These are phyloP conservation scores for Petasospora fabianii DNA, from an alignment of 1,139 yeast genomes.

Conservation along the genomic window DNA sequence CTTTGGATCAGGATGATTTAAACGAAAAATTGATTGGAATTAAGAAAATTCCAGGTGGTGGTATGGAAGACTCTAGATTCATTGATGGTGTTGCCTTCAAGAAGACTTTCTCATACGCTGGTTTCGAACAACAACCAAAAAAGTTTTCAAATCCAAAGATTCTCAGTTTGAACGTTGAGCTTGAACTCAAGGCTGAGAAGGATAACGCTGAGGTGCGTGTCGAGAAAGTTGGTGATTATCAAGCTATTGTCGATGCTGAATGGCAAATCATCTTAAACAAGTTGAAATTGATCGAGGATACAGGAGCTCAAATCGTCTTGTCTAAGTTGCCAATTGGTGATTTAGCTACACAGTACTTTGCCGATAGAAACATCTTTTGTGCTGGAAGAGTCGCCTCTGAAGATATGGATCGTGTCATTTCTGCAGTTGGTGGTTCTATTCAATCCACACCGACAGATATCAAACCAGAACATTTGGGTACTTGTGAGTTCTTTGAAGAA, in stretches of 20 bases:
- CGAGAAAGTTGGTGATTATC: constrained; percentile 90
- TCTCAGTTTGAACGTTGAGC: constrained; percentile 81
- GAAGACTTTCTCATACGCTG: constrained; percentile 95
- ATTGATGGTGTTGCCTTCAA: constrained; percentile 96
- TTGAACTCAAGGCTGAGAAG: constrained; percentile 95
- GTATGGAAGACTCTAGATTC: constrained; percentile 87
- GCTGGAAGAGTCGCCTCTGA: constrained; percentile 92
- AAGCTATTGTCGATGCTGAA: constrained; percentile 96
- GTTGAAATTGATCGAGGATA: constrained; percentile 71
- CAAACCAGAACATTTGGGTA: constrained; percentile 68
- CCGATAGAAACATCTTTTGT: constrained; percentile 93
- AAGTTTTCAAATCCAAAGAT: constrained; percentile 75
- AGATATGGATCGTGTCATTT: constrained; percentile 88
- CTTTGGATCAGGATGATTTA: constrained; percentile 78
- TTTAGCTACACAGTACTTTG: constrained; percentile 95
- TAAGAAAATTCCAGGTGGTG: constrained; percentile 94
- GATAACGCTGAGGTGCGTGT: constrained; percentile 99
- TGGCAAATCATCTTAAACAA: constrained; percentile 92
- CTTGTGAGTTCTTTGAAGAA: constrained; percentile 85
- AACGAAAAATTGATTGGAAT: constrained; percentile 92
- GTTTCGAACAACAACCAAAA: constrained; percentile 98
- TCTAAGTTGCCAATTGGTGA: constrained; percentile 97
- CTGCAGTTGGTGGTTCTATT: constrained; percentile 91
- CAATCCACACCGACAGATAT: constrained; percentile 90
- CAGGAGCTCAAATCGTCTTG: constrained; percentile 91